These are phyloP conservation scores for Dothideomycetidae sp. DNA, from an alignment of 2,329 filamentous ascomycete species.

Conservation along the genomic window DNA sequence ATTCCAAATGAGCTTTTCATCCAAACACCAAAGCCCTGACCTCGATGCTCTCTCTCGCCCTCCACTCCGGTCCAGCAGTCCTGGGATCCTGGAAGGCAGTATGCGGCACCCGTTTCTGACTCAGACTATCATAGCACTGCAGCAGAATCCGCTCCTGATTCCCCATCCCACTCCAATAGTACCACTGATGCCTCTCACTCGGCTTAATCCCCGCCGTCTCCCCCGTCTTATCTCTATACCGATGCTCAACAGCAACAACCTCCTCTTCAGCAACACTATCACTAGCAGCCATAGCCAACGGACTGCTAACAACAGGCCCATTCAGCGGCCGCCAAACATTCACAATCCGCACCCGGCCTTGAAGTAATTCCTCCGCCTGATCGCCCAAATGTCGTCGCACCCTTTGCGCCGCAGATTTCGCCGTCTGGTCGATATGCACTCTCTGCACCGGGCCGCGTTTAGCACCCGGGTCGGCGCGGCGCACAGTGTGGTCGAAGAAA, in stretches of 20 bases:
- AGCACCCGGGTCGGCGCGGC: conserved; percentile 46
- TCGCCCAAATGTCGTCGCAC: conserved; percentile 52
- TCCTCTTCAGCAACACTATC: conserved; percentile 44
- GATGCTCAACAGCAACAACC: conserved; percentile 57
- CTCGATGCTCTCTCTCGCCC: conserved; percentile 72
- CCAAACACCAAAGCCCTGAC: conserved; percentile 73
- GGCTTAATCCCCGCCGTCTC: conserved; percentile 58
- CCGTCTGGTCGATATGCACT: conserved; percentile 76
- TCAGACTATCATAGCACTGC: conserved; percentile 33
- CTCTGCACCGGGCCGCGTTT: conserved; percentile 53
- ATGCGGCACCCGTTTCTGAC: conserved; percentile 43
- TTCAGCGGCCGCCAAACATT: conserved; percentile 68
- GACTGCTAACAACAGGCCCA: conserved; percentile 41
- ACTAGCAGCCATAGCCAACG: conserved; percentile 44
- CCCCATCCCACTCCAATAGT: conserved; percentile 67
- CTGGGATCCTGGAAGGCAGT: conserved; percentile 67
- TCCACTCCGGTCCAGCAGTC: conserved; percentile 47
- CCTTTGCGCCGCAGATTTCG: conserved; percentile 48
- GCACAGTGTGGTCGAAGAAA: conserved; percentile 80
- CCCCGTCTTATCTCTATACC: conserved; percentile 56
- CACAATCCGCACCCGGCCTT: conserved; percentile 63
- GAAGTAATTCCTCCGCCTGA: conserved; percentile 52
- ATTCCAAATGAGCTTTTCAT: neutral
- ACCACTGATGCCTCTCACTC: conserved; percentile 53
- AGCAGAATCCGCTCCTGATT: conserved; percentile 41